These are phyloP conservation scores for Diutina pseudorugosa DNA, from an alignment of 1,139 yeast species.

Conservation along the genomic window DNA sequence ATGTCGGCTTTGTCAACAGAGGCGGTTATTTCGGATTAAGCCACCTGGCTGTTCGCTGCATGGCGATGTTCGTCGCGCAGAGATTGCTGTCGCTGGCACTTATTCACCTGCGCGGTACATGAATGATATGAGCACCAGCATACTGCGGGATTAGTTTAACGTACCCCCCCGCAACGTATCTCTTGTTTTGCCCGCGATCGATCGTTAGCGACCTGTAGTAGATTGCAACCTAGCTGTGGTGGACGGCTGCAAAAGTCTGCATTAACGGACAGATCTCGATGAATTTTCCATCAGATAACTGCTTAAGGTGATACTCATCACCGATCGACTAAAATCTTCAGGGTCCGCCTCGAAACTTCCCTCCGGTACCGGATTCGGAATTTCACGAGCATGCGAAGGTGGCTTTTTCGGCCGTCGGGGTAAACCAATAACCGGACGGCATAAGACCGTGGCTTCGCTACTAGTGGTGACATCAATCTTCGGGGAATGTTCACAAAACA, in stretches of 20 bases:
- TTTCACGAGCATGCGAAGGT: neutral
- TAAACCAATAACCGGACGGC: neutral
- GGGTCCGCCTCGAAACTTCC: neutral
- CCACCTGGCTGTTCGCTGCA: neutral
- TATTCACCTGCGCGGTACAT: neutral
- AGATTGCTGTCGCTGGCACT: neutral
- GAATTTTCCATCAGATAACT: too few relatives aligned
- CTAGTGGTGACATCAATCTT: neutral
- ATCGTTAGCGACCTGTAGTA: neutral
- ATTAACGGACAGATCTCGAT: neutral
- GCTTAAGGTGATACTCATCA: neutral
- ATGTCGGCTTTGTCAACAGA: too few relatives aligned
- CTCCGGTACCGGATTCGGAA: neutral
- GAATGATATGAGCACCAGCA: neutral
- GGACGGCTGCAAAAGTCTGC: neutral
- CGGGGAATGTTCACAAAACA: neutral
- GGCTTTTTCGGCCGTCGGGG: neutral
- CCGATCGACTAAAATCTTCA: neutral
- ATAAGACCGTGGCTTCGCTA: neutral
- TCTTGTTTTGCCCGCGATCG: neutral
- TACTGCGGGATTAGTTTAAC: neutral
- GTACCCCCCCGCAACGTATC: neutral
- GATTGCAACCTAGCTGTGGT: neutral
- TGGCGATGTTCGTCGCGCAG: neutral
- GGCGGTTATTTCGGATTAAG: too few relatives aligned